phyloP scores from a whole-genome alignment of 805 yeast species.

The Cyberlindnera bimundalis region DNA sequence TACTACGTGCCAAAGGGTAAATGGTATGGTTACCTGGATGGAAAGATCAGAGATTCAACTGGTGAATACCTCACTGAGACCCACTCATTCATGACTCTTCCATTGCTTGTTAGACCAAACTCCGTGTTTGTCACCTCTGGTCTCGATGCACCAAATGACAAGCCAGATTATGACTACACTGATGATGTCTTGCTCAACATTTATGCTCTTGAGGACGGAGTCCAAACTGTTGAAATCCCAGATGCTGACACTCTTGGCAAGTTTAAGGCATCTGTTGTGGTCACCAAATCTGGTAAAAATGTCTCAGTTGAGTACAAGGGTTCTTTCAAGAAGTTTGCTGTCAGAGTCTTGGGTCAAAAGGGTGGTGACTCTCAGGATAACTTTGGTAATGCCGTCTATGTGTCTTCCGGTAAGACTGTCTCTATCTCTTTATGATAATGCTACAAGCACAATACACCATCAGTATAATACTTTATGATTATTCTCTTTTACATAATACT shows the following conservation, averaged over 20 bases:
- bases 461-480: no score
- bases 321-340: conserved; percentile 13
- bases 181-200: conserved; percentile 21
- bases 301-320: conserved; percentile 11
- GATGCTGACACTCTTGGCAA: conserved; percentile 14
- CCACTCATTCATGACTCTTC: conserved; percentile 20
- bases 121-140: conserved; percentile 20
- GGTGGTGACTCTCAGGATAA: conserved; percentile 11
- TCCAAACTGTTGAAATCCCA: conserved; percentile 19
- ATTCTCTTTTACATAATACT: neutral
- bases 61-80: conserved; percentile 19
- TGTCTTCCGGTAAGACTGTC: conserved; percentile 3
- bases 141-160: conserved; percentile 15
- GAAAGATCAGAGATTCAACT: conserved; percentile 17
- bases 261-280: conserved; percentile 13
- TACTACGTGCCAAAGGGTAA: conserved; percentile 24
- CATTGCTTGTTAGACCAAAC: conserved; percentile 20
- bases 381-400: conserved; percentile 13
- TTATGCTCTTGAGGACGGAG: conserved; percentile 18
- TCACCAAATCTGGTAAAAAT: conserved; percentile 6
- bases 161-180: conserved; percentile 22
- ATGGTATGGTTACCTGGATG: conserved; percentile 25
- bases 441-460: no score
- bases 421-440: conserved; percentile 1
- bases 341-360: conserved; percentile 15